These are phyloP conservation scores for Lasiodiplodia citricola DNA, from an alignment of 2,329 filamentous ascomycete genomes.

Conservation along the genomic window DNA sequence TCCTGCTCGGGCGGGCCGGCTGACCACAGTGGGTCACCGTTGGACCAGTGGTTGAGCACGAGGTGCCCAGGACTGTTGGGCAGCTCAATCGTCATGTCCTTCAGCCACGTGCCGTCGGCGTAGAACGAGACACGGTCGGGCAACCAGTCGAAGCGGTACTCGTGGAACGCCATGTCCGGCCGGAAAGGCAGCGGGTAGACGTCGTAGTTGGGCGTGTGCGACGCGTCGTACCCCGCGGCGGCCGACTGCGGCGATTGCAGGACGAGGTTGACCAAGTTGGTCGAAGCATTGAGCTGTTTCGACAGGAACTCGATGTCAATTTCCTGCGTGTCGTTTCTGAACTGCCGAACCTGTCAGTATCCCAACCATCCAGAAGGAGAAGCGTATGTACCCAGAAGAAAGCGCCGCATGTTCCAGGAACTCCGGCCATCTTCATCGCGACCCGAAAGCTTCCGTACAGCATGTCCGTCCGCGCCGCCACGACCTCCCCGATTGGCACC, in stretches of 20 bases:
- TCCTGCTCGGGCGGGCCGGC: slow-evolving; percentile 70
- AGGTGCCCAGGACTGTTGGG: slow-evolving; percentile 69
- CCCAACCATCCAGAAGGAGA: not conserved
- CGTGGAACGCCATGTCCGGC: slow-evolving; percentile 70
- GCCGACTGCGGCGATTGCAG: slow-evolving; percentile 69
- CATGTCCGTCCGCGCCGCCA: slow-evolving; percentile 65
- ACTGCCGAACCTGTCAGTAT: slow-evolving; percentile 54
- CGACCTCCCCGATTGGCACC: slow-evolving; percentile 69
- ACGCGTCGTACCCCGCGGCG: slow-evolving; percentile 66
- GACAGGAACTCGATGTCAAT: slow-evolving; percentile 84
- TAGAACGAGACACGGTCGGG: slow-evolving; percentile 69
- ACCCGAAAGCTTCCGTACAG: slow-evolving; percentile 73
- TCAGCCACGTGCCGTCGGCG: slow-evolving; percentile 65
- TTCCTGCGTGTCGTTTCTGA: slow-evolving; percentile 78
- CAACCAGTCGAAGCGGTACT: slow-evolving; percentile 80
- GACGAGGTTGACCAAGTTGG: slow-evolving; percentile 73
- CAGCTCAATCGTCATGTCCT: slow-evolving; percentile 61
- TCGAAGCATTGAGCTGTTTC: slow-evolving; percentile 63
- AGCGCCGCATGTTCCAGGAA: slow-evolving; percentile 73
- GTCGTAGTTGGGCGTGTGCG: slow-evolving; percentile 63
- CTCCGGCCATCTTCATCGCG: slow-evolving; percentile 66
- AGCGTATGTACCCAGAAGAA: slow-evolving; percentile 72
- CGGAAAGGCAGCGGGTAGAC: slow-evolving; percentile 68
- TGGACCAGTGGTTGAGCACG: slow-evolving; percentile 78
- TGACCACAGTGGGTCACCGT: slow-evolving; percentile 74